phyloP scores from a whole-genome alignment of 805 yeast species.

The Metschnikowia peoriensis region DNA sequence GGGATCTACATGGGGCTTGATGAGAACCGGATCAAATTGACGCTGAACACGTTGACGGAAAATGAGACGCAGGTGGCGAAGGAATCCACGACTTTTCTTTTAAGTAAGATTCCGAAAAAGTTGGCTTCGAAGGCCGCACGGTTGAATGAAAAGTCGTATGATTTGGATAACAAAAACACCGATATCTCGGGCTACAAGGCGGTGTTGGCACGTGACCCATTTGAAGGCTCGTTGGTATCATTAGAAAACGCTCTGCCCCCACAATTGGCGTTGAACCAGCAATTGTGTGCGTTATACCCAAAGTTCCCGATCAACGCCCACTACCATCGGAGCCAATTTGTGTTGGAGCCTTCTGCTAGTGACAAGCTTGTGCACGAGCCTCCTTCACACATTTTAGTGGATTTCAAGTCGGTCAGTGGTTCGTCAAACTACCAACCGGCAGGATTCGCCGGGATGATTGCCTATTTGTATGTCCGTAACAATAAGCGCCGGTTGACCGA shows the following conservation, averaged over 20 bases:
- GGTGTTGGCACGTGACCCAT: constrained; percentile 60
- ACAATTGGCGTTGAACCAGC: constrained; percentile 62
- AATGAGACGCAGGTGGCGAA: constrained; percentile 49
- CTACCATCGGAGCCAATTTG: constrained; percentile 23
- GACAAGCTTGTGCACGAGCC: constrained; percentile 48
- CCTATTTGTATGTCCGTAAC: constrained; percentile 69
- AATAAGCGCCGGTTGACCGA: constrained; percentile 67
- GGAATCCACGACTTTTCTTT: constrained; percentile 49
- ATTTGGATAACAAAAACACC: constrained; percentile 38
- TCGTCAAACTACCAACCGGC: constrained; percentile 60
- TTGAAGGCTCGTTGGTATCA: constrained; percentile 55
- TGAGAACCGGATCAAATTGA: constrained; percentile 53
- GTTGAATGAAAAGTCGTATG: constrained; percentile 38
- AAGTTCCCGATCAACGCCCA: constrained; percentile 58
- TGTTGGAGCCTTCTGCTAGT: constrained; percentile 46
- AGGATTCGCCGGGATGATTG: constrained; percentile 69
- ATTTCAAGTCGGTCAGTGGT: constrained; percentile 65
- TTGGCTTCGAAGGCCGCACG: constrained; percentile 45
- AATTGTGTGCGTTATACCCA: constrained; percentile 68
- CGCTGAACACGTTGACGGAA: constrained; percentile 50
- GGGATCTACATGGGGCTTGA: constrained; percentile 56
- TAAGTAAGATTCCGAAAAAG: constrained; percentile 61
- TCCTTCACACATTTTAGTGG: constrained; percentile 70
- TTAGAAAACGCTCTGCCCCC: constrained; percentile 48
- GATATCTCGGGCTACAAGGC: constrained; percentile 68